Evolutionary conservation across 2,329 filamentous ascomycete species (phyloP), one percentile per base, ranked within the genome.

Genomic region (Fusarium sp.): DNA sequence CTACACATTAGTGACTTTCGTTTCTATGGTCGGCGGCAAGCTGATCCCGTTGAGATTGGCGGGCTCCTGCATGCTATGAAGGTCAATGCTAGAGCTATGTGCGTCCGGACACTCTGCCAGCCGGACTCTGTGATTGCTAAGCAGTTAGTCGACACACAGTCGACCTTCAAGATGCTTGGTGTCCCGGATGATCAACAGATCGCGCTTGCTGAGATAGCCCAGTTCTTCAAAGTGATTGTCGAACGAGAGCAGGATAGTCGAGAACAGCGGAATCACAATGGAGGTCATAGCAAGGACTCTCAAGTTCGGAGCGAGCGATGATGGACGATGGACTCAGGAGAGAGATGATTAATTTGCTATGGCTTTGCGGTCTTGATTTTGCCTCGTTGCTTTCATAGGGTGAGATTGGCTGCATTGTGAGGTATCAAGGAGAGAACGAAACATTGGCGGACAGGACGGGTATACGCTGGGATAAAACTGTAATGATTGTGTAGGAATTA

Each of bases 51-150:
- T 4, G 80, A 83, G 58, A 80, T 87, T 39, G 70, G 75, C 10
- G 84, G 81, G 3, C 76, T 88, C 9, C 74, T 88, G 9, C 80
- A 84, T 40, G 80, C 82, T 49, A 85, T 87, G 82, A 83, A 82
- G 61, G 76, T 78, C 25, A 83, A 88, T 67, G 84, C 86, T 3
- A 80, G 85, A 36, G 79, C 78, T 11, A 83, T 89, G 76, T 78
- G 83, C 21, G 72, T 88, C 36, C 82, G 84, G 37, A 88, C 85
- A 1, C 86, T 84, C 64, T 88, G 86, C 73, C 84, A 87, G 67
- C 86, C 86, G 0, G 87, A 89, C 70, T 80, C 83, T 1, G 85
- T 86, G 23, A 80, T 88, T 53, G 84, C 84, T 6, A 88, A 87
- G 78, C 85, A 88, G 72, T 76, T 89, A 9, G 75, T 85, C 4